These are phyloP conservation scores for Rhododendron ovatum DNA, from an alignment of 148 eudicot genomes.

Conservation along the genomic window DNA sequence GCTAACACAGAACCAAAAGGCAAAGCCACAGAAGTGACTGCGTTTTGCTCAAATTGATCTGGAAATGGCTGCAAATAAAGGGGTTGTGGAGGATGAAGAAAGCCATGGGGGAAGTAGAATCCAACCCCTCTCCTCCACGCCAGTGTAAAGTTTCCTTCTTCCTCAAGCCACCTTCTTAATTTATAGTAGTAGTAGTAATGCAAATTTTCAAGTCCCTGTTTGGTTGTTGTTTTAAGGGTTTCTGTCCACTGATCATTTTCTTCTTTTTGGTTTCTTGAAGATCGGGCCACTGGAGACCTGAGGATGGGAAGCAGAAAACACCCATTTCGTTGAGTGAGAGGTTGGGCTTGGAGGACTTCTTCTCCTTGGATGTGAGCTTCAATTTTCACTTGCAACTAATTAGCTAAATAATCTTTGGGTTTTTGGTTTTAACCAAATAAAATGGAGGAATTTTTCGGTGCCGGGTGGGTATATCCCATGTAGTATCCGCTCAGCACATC, in stretches of 20 bases:
- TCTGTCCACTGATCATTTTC: background rate
- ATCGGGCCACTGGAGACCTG: conserved; percentile 7
- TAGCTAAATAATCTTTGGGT: background rate
- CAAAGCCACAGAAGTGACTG: background rate
- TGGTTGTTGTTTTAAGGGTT: background rate
- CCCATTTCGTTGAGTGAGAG: conserved; percentile 10
- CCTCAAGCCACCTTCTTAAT: background rate
- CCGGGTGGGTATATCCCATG: too few relatives aligned
- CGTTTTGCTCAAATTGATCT: background rate
- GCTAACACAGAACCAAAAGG: background rate
- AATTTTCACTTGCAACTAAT: background rate
- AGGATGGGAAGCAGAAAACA: conserved; percentile 15
- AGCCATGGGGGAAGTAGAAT: conserved; percentile 12
- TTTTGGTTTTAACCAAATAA: background rate
- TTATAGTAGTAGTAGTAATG: background rate
- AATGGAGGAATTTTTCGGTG: too few relatives aligned
- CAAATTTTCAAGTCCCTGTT: background rate
- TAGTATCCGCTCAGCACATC: too few relatives aligned
- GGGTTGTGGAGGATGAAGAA: conserved; percentile 20
- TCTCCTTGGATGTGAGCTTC: conserved; percentile 17
- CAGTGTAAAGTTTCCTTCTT: conserved; percentile 4
- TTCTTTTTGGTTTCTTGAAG: background rate
- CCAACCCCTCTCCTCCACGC: conserved; percentile 17
- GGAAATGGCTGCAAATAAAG: conserved; percentile 6
- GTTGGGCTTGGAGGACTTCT: conserved; percentile 23